Percentiles rank a stretch among this genome's conserved stretches.
Conservation (phyloP, 176 grass and related monocot genomes). For the Canna indica region DNA sequence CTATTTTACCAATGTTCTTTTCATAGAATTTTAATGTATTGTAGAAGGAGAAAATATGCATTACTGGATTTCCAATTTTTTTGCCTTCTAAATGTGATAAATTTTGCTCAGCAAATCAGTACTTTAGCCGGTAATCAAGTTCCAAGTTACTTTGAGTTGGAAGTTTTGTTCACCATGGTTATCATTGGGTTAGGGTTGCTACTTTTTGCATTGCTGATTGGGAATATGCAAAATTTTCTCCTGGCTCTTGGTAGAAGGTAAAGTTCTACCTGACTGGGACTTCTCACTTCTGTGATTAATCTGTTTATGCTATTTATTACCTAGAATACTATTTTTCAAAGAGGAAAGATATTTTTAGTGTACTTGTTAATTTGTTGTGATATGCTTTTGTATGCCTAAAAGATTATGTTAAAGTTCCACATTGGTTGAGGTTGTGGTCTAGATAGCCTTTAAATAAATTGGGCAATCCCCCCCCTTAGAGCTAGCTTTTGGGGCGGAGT, state of each 20-base stretch:
- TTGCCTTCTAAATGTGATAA: not conserved
- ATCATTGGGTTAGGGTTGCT: constrained; percentile 85
- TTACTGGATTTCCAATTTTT: not conserved
- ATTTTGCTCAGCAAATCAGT: constrained; percentile 75
- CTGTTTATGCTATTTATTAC: not conserved
- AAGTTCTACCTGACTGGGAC: not conserved
- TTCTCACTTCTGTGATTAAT: not conserved
- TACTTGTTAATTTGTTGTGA: not conserved
- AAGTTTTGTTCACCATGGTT: constrained; percentile 94
- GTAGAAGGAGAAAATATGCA: not conserved
- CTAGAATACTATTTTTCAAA: not conserved
- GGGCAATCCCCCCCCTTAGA: no score
- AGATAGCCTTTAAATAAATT: no score
- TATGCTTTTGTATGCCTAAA: not conserved
- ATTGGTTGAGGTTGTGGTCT: no score
- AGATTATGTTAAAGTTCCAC: no score
- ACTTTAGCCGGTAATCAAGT: constrained; percentile 81
- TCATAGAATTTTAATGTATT: no score
- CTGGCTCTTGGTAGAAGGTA: constrained; percentile 94
- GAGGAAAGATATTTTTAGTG: not conserved
- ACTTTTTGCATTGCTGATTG: constrained; percentile 83
- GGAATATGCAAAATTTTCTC: constrained; percentile 99
- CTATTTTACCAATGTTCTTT: no score
- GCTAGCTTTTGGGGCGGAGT: no score
- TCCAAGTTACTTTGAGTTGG: constrained; percentile 87